These are phyloP conservation scores for Aspergillus pseudoglaucus DNA, from an alignment of 2,329 filamentous ascomycete genomes.

Conservation along the genomic window DNA sequence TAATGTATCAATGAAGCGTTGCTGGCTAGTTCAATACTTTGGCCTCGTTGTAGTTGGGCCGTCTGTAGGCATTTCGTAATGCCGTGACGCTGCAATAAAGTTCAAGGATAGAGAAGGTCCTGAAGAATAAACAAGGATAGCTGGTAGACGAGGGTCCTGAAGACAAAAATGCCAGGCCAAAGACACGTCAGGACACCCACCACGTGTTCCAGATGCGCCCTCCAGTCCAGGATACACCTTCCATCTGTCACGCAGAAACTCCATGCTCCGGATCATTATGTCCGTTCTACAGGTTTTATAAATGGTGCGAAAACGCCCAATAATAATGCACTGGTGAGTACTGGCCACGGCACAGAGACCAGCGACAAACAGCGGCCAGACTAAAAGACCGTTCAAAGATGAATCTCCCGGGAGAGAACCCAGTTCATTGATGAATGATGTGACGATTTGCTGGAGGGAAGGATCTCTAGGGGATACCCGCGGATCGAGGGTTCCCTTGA, in stretches of 20 bases:
- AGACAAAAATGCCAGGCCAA: neutral
- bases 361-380: slow-evolving; percentile 5
- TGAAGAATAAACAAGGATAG: neutral
- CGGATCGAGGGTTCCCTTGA: neutral
- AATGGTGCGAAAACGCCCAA: slow-evolving; percentile 1
- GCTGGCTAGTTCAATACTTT: no score
- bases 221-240: neutral
- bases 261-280: slow-evolving; percentile 1
- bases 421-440: neutral
- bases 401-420: neutral
- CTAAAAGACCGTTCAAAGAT: slow-evolving; percentile 2
- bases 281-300: slow-evolving; percentile 1
- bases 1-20: no score
- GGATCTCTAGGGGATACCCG: neutral
- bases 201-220: neutral
- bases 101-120: no score
- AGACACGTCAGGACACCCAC: neutral
- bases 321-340: slow-evolving; percentile 3
- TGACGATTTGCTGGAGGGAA: neutral
- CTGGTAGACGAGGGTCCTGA: neutral
- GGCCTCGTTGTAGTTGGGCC: no score
- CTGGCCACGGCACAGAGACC: neutral
- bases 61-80: no score
- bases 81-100: no score
- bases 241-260: neutral